Conservation (phyloP, 495 filamentous ascomycete genomes). For the Aspergillus egyptiacus region DNA sequence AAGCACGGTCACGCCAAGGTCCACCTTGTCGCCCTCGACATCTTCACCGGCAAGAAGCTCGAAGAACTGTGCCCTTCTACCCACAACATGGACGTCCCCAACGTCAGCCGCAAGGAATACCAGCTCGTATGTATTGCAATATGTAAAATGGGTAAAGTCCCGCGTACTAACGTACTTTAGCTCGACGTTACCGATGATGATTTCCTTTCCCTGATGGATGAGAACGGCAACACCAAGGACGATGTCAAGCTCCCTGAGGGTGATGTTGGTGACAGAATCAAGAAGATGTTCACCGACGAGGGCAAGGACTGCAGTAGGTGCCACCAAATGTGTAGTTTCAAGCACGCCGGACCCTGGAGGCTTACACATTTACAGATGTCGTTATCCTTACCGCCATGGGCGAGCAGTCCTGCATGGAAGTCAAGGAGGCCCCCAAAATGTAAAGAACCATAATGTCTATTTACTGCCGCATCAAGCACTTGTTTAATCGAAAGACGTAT, state of each 20-base stretch:
- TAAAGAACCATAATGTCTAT: slow-evolving; percentile 26
- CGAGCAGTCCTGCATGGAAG: slow-evolving; percentile 86
- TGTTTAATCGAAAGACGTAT: slow-evolving; percentile 28
- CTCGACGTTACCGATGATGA: slow-evolving; percentile 84
- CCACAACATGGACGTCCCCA: slow-evolving; percentile 99
- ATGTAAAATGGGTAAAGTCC: not conserved
- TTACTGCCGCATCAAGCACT: slow-evolving; percentile 32
- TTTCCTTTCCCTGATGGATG: slow-evolving; percentile 82
- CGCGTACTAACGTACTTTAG: slow-evolving; percentile 35
- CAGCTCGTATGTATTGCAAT: slow-evolving; percentile 65
- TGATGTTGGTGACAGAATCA: slow-evolving; percentile 78
- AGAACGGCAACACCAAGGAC: slow-evolving; percentile 78
- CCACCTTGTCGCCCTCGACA: slow-evolving; percentile 92
- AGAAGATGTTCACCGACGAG: slow-evolving; percentile 64
- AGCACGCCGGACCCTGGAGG: slow-evolving; percentile 1
- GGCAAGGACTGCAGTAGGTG: slow-evolving; percentile 80
- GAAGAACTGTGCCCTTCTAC: slow-evolving; percentile 99
- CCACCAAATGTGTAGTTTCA: not conserved
- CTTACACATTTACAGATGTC: slow-evolving; percentile 53
- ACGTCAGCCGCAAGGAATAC: slow-evolving; percentile 84
- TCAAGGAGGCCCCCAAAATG: slow-evolving; percentile 71
- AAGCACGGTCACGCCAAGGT: slow-evolving; percentile 99
- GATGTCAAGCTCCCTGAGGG: slow-evolving; percentile 91
- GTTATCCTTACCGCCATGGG: slow-evolving; percentile 92
- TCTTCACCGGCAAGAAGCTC: slow-evolving; percentile 99